A percentile compares a stretch with the other conserved stretches of the same genome.
Evolutionary conservation across 176 grass and related monocot species (phyloP).

Genomic region (Coix lacrymajobi): DNA sequence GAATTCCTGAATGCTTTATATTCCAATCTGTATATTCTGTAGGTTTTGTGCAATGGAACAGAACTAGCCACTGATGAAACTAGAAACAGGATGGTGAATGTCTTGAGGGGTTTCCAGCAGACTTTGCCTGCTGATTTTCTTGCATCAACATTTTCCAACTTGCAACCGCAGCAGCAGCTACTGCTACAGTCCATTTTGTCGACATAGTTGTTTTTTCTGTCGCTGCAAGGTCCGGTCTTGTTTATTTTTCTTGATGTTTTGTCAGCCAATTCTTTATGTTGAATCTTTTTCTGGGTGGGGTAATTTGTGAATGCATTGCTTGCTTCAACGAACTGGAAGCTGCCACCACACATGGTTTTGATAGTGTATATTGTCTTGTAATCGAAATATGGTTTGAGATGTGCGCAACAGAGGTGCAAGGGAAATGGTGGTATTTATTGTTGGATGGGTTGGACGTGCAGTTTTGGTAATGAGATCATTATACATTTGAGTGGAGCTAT

Average conservation of each 20-base stretch:
- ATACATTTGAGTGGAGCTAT: conserved; percentile 15
- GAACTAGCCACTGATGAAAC: conserved; percentile 88
- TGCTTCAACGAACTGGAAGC: conserved; percentile 24
- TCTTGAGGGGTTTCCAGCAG: conserved; percentile 74
- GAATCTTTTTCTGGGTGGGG: conserved; percentile 36
- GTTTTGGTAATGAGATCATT: conserved; percentile 46
- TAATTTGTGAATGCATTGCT: conserved; percentile 52
- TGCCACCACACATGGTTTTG: conserved; percentile 39
- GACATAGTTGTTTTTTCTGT: conserved; percentile 27
- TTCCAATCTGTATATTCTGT: background rate
- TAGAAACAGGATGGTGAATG: conserved; percentile 50
- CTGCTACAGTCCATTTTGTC: conserved; percentile 81
- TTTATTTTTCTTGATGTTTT: conserved; percentile 35
- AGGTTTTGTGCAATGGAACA: conserved; percentile 65
- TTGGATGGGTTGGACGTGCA: conserved; percentile 24
- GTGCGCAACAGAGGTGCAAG: conserved; percentile 26
- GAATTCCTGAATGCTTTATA: background rate
- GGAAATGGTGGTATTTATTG: conserved; percentile 24
- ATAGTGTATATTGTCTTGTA: conserved; percentile 63
- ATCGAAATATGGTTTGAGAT: conserved; percentile 30
- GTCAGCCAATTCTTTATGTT: conserved; percentile 57
- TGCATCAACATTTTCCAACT: conserved; percentile 66
- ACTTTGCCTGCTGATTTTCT: conserved; percentile 80
- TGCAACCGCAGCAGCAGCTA: conserved; percentile 86
- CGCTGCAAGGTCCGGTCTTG: conserved; percentile 7